Percentiles rank a stretch among this genome's conserved stretches.
Conservation (phyloP, 108 stramenopile genomes). For the Fistulifera pelliculosa region DNA sequence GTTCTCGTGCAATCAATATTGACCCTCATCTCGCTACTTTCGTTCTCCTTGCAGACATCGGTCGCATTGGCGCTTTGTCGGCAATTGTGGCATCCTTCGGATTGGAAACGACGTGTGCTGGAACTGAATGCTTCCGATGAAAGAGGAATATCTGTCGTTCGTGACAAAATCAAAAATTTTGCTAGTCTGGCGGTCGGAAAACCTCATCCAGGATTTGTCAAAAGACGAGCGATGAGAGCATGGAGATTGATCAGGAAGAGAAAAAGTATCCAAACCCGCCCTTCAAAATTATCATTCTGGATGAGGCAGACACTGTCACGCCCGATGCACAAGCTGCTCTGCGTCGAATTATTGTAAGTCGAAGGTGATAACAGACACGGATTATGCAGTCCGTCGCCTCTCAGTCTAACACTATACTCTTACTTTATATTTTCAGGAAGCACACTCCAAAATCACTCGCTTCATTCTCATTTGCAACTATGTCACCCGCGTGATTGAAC, state of each 20-base stretch:
- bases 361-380: not conserved
- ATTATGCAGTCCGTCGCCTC: no score
- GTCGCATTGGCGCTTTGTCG: constrained; percentile 87
- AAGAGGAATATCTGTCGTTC: constrained; percentile 93
- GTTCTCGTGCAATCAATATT: no score
- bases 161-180: constrained; percentile 97
- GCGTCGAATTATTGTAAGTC: constrained; percentile 91
- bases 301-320: constrained; percentile 98
- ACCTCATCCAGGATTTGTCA: constrained; percentile 23
- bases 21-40: no score
- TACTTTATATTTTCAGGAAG: no score
- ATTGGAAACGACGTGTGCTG: constrained; percentile 73
- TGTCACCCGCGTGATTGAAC: constrained; percentile 98
- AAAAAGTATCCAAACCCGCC: constrained; percentile 93
- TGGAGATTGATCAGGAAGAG: constrained; percentile 16
- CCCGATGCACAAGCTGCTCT: constrained; percentile 98
- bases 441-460: constrained; percentile 93
- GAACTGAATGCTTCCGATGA: constrained; percentile 98
- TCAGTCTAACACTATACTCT: no score
- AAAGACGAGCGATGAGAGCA: constrained; percentile 17
- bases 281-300: constrained; percentile 98
- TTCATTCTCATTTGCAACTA: constrained; percentile 99
- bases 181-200: constrained; percentile 71
- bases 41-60: constrained; percentile 41
- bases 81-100: constrained; percentile 79